Percentiles rank a stretch among this genome's conserved stretches.
Conservation (phyloP, 176 grass and related monocot species). For the Paspalum notatum region DNA sequence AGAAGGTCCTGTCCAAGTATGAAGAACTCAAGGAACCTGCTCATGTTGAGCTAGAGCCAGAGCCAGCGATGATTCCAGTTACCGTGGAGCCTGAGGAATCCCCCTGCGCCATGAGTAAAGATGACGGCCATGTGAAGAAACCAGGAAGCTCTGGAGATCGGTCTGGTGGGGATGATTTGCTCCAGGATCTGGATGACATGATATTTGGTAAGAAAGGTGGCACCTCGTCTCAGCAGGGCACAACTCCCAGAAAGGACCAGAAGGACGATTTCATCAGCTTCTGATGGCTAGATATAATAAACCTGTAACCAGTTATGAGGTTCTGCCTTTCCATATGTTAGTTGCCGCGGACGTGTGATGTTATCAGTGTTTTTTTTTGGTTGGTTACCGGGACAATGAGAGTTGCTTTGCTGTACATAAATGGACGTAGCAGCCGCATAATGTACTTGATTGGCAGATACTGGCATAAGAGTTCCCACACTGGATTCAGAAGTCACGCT, state of each 20-base stretch:
- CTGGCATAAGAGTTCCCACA: neutral
- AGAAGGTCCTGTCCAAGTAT: conserved; percentile 79
- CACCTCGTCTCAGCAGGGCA: conserved; percentile 45
- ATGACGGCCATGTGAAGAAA: conserved; percentile 47
- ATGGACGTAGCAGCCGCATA: conserved; percentile 28
- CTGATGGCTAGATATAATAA: conserved; percentile 23
- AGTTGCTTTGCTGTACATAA: conserved; percentile 46
- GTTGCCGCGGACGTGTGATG: neutral
- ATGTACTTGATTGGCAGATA: conserved; percentile 5
- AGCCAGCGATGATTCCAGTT: conserved; percentile 83
- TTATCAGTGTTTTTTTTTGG: neutral
- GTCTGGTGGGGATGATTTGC: conserved; percentile 45
- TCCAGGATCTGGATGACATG: conserved; percentile 65
- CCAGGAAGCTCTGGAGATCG: conserved; percentile 26
- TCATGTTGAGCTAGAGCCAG: conserved; percentile 50
- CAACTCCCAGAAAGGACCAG: conserved; percentile 46
- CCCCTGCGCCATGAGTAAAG: conserved; percentile 35
- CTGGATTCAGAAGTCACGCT: neutral
- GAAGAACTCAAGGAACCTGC: conserved; percentile 73
- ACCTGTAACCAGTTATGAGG: conserved; percentile 6
- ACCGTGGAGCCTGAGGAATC: conserved; percentile 74
- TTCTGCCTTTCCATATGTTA: conserved; percentile 24
- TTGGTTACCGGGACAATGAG: conserved; percentile 6
- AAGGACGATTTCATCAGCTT: conserved; percentile 68
- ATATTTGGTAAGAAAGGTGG: conserved; percentile 63